Evolutionary conservation across 2,329 filamentous ascomycete genomes (phyloP).

Genomic region (Zopfia rhizophila): DNA sequence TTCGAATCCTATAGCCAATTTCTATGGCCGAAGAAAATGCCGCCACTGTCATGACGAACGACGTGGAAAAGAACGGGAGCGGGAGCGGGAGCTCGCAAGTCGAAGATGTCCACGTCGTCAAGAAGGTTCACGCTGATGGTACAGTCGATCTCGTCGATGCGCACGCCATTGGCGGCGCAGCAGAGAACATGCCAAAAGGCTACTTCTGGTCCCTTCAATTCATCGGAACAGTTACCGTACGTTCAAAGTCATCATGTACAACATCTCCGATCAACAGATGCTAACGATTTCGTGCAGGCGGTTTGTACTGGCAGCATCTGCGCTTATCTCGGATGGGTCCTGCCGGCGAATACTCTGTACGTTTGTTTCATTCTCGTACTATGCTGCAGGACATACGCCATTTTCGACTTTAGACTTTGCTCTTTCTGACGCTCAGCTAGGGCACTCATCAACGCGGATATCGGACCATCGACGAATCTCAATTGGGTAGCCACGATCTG

Average conservation of each 20-base stretch:
- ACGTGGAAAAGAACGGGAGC: slow-evolving; percentile 18
- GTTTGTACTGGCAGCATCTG: slow-evolving; percentile 37
- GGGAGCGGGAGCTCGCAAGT: slow-evolving; percentile 9
- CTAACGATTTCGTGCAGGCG: slow-evolving; percentile 20
- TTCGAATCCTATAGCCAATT: not conserved
- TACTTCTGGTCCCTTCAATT: slow-evolving; percentile 56
- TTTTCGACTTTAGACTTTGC: not conserved
- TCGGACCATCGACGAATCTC: slow-evolving; percentile 37
- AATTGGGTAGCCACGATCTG: slow-evolving; percentile 42
- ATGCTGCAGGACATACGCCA: slow-evolving; percentile 4
- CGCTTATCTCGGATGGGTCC: slow-evolving; percentile 42
- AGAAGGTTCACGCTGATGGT: slow-evolving; percentile 53
- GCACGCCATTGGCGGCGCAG: slow-evolving; percentile 56
- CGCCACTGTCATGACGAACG: slow-evolving; percentile 22
- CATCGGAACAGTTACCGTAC: slow-evolving; percentile 52
- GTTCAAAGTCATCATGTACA: slow-evolving; percentile 9
- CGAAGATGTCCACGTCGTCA: slow-evolving; percentile 33
- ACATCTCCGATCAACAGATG: not conserved
- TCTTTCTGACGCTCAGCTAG: slow-evolving; percentile 20
- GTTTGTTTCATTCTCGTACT: slow-evolving; percentile 9
- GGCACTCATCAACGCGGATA: slow-evolving; percentile 36
- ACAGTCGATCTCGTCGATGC: slow-evolving; percentile 56
- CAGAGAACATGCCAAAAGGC: slow-evolving; percentile 53
- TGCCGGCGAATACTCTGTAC: slow-evolving; percentile 41
- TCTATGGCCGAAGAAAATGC: slow-evolving; percentile 25